These are phyloP conservation scores for Trichoderma reesei DNA, from an alignment of 495 filamentous ascomycete species.

Conservation along the genomic window DNA sequence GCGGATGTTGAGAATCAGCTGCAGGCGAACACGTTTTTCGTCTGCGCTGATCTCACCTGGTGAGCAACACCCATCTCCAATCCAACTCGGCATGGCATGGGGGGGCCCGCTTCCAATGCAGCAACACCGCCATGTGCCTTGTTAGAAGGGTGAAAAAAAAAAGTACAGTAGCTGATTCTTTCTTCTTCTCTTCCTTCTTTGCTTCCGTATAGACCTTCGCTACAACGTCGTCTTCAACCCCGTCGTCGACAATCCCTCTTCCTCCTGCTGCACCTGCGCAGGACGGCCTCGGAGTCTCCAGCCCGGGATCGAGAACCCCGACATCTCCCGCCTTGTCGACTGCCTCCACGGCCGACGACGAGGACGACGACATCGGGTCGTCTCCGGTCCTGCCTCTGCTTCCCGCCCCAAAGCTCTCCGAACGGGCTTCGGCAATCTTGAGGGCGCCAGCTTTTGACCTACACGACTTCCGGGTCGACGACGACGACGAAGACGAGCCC, in stretches of 20 bases:
- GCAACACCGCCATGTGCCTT: slow-evolving; percentile 7
- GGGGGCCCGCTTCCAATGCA: slow-evolving; percentile 7
- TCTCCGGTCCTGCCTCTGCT: slow-evolving; percentile 46
- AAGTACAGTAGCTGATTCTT: slow-evolving; percentile 4
- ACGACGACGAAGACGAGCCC: slow-evolving; percentile 13
- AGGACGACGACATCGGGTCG: slow-evolving; percentile 28
- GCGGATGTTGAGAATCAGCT: slow-evolving; percentile 35
- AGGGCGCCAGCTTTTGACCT: slow-evolving; percentile 35
- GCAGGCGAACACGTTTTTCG: slow-evolving; percentile 42
- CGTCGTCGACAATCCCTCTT: slow-evolving; percentile 27
- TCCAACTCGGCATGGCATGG: neutral
- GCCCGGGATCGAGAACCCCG: slow-evolving; percentile 19
- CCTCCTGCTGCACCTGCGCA: slow-evolving; percentile 43
- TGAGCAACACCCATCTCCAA: slow-evolving; percentile 25
- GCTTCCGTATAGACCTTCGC: slow-evolving; percentile 16
- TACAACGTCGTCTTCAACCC: slow-evolving; percentile 43
- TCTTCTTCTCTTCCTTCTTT: slow-evolving; percentile 13
- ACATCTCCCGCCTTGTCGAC: slow-evolving; percentile 39
- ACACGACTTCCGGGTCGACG: slow-evolving; percentile 3
- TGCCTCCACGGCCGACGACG: slow-evolving; percentile 42
- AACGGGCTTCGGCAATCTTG: slow-evolving; percentile 36
- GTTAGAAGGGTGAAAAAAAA: no score
- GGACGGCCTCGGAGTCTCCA: slow-evolving; percentile 30
- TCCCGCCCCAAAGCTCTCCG: slow-evolving; percentile 37
- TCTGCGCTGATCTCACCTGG: slow-evolving; percentile 48